Percentiles rank a stretch among this genome's conserved stretches.
Evolutionary conservation across 2,329 filamentous ascomycete genomes (phyloP).

Genomic region (Orbilia brochopaga): DNA sequence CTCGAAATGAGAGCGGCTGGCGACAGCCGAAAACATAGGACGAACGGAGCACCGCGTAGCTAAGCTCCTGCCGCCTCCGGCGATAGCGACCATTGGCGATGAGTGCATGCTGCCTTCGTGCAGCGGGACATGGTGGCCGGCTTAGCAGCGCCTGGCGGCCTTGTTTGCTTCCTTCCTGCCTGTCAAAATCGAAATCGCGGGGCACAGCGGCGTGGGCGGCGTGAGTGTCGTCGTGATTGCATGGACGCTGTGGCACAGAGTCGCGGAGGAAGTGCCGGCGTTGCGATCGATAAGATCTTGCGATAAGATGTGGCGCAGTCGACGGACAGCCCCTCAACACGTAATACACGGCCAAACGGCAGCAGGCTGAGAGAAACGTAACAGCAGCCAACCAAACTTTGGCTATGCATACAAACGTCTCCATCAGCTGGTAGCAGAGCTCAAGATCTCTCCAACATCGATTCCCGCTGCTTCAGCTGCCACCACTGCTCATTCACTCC

Average conservation of each 20-base stretch:
- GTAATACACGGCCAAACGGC: slow-evolving; percentile 14
- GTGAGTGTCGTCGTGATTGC: neutral
- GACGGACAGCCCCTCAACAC: slow-evolving; percentile 26
- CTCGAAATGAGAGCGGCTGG: slow-evolving; percentile 3
- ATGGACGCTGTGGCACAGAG: neutral
- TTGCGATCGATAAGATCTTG: neutral
- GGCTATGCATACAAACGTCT: neutral
- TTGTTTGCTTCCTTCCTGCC: neutral
- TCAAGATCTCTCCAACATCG: neutral
- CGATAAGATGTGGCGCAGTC: slow-evolving; percentile 8
- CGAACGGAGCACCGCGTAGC: slow-evolving; percentile 7
- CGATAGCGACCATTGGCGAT: slow-evolving; percentile 34
- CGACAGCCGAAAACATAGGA: slow-evolving; percentile 20
- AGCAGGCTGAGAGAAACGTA: slow-evolving; percentile 11
- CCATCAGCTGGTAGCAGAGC: slow-evolving; percentile 1
- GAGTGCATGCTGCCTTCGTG: neutral
- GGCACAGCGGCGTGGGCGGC: slow-evolving; percentile 12
- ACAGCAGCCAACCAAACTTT: slow-evolving; percentile 7
- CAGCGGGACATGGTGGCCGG: slow-evolving; percentile 28
- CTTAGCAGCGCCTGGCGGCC: slow-evolving; percentile 19
- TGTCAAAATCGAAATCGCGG: slow-evolving; percentile 29
- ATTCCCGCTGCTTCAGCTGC: neutral
- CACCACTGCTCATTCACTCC: neutral
- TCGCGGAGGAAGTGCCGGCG: slow-evolving; percentile 1
- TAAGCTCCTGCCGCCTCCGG: slow-evolving; percentile 27